Evolutionary conservation across 345 rosid species (phyloP), one percentile per base, ranked within the genome.

Genomic region (Salix suchowensis): DNA sequence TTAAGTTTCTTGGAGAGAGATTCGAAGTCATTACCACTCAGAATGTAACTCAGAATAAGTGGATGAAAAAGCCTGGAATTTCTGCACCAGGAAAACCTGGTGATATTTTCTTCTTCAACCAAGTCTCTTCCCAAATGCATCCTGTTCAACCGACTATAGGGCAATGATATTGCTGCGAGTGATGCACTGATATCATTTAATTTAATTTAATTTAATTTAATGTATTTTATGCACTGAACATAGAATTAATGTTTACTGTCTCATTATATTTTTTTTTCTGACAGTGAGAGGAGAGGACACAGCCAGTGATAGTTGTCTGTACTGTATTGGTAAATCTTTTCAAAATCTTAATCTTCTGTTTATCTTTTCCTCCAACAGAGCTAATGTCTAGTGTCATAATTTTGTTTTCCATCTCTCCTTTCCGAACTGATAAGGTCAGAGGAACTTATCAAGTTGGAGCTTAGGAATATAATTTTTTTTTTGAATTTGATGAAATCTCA

Each of bases 11-110:
- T 19, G 4, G 10, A 46, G 65, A 77, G 60, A 71, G 83, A 74
- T 68, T 78, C 76, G 52, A 71, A 68, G 76, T 76, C 81, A 76
- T 75, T 81, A 68, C 86, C 91, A 84, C 77, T 76, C 74, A 82
- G 82, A 68, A 72, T 74, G 75, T 67, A 34, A 34, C 36, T 34
- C 36, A 34, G 36, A 34, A 34, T 34, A 79, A 70, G 92, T 85
- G 89, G 94, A 77, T 76, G 85, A 60, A 67, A 74, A 81, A 69
- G 80, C 77, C 77, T 44, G 80, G 81, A 84, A 77, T 84, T 81
- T 87, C 88, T 85, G 70, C 80, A 75, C 87, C 89, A 79, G 24
- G 34, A 76, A 77, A 82, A 61, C 50, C 73, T 11, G 18, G 5
- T 74, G 83, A 81, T 77, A 72, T 74, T 32, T 61, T 64, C 39